phyloP scores from a whole-genome alignment of 305 asterid genomes.

The Caryopteris hybrid region DNA sequence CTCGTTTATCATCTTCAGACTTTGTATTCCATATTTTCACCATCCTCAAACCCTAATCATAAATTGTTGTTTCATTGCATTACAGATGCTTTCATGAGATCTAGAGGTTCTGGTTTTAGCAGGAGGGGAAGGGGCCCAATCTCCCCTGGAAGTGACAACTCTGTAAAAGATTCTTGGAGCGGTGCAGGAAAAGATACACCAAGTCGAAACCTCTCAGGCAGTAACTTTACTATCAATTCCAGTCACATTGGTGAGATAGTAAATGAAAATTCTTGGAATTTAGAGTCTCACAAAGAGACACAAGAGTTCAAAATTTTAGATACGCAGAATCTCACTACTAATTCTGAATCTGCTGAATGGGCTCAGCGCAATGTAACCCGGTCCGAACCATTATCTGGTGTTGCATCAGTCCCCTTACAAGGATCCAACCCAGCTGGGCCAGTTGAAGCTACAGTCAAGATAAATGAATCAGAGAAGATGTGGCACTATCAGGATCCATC shows the following conservation, averaged over 20 bases:
- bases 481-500: conserved; percentile 96
- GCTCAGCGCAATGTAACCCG: conserved; percentile 33
- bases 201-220: conserved; percentile 44
- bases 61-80: conserved; percentile 21
- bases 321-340: conserved; percentile 35
- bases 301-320: conserved; percentile 39
- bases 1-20: conserved; percentile 10
- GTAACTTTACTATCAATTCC: conserved; percentile 34
- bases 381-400: conserved; percentile 46
- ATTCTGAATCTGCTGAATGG: conserved; percentile 45
- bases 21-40: conserved; percentile 2
- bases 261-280: conserved; percentile 52
- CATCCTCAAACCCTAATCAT: conserved; percentile 1
- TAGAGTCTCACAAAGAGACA: conserved; percentile 48
- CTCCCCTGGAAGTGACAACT: conserved; percentile 61
- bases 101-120: conserved; percentile 59
- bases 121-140: conserved; percentile 71
- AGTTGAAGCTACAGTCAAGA: conserved; percentile 45
- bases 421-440: conserved; percentile 36
- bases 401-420: conserved; percentile 33
- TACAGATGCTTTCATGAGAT: conserved; percentile 58
- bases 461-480: conserved; percentile 82
- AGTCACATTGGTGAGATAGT: conserved; percentile 37
- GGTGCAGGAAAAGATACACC: conserved; percentile 39
- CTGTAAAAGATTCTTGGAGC: conserved; percentile 63